phyloP scores from a whole-genome alignment of 2,329 filamentous ascomycete genomes.

The Kalmusia sp. region DNA sequence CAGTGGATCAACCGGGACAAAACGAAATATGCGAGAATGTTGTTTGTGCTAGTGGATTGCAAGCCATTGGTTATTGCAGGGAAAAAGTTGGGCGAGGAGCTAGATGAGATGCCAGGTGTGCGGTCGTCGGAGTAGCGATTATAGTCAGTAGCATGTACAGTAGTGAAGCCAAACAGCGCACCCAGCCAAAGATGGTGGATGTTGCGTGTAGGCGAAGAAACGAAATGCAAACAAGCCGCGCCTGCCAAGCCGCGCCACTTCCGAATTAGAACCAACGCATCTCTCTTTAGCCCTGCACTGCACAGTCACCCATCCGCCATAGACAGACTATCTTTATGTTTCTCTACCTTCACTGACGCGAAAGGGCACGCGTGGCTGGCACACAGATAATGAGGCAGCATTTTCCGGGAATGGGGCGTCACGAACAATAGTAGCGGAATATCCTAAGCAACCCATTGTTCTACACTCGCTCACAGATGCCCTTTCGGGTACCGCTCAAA shows the following conservation, averaged over 20 bases:
- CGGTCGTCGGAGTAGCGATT: constrained; percentile 39
- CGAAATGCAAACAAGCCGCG: not conserved
- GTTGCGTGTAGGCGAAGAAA: not conserved
- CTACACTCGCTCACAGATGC: constrained; percentile 27
- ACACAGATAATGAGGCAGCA: constrained; percentile 14
- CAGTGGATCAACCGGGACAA: constrained; percentile 46
- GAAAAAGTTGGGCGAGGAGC: constrained; percentile 38
- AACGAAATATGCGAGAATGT: constrained; percentile 45
- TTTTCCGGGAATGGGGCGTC: constrained; percentile 13
- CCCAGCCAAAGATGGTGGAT: not conserved
- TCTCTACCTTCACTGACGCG: not conserved
- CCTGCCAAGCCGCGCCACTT: constrained; percentile 1
- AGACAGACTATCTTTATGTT: not conserved
- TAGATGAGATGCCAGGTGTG: constrained; percentile 45
- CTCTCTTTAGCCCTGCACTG: not conserved
- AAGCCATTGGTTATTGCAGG: constrained; percentile 44
- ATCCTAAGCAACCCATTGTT: constrained; percentile 31
- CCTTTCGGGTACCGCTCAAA: constrained; percentile 16
- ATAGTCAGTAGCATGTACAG: not conserved
- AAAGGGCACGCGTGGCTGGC: not conserved
- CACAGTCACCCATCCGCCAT: not conserved
- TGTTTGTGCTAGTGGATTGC: constrained; percentile 46
- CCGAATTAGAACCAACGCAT: constrained; percentile 1
- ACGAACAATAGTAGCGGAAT: constrained; percentile 39
- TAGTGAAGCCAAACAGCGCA: not conserved